These are phyloP conservation scores for Yueomyces sp. DNA, from an alignment of 1,139 yeast species.

Conservation along the genomic window DNA sequence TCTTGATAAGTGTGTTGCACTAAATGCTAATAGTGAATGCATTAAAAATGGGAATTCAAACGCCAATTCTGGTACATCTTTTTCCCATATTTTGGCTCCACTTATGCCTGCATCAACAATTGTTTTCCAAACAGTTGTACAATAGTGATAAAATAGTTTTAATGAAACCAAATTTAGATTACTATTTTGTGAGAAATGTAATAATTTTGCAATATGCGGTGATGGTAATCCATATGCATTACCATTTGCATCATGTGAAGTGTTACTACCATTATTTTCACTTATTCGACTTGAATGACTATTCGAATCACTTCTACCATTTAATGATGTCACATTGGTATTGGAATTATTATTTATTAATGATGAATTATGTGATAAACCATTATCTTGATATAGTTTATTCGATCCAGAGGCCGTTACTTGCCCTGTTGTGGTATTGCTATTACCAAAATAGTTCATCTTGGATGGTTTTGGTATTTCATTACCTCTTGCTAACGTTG, in stretches of 20 bases:
- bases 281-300: not conserved
- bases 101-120: conserved; percentile 87
- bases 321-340: not conserved
- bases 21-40: conserved; percentile 82
- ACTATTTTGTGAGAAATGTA: conserved; percentile 13
- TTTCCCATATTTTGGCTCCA: conserved; percentile 76
- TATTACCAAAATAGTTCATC: not conserved
- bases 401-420: not conserved
- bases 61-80: conserved; percentile 78
- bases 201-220: not conserved
- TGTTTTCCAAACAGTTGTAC: conserved; percentile 72
- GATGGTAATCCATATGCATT: not conserved
- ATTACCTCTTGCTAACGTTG: not conserved
- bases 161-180: conserved; percentile 63
- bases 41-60: conserved; percentile 80
- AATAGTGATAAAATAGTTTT: conserved; percentile 75
- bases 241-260: not conserved
- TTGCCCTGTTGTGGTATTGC: not conserved
- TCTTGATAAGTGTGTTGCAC: conserved; percentile 82
- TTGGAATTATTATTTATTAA: not conserved
- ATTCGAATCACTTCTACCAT: not conserved
- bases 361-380: not conserved
- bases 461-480: not conserved
- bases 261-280: not conserved
- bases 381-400: not conserved